A percentile compares a stretch with the other conserved stretches of the same genome.
These are phyloP conservation scores for Coemansia sp. DNA, from an alignment of 192 early-diverging fungal species.

Conservation along the genomic window DNA sequence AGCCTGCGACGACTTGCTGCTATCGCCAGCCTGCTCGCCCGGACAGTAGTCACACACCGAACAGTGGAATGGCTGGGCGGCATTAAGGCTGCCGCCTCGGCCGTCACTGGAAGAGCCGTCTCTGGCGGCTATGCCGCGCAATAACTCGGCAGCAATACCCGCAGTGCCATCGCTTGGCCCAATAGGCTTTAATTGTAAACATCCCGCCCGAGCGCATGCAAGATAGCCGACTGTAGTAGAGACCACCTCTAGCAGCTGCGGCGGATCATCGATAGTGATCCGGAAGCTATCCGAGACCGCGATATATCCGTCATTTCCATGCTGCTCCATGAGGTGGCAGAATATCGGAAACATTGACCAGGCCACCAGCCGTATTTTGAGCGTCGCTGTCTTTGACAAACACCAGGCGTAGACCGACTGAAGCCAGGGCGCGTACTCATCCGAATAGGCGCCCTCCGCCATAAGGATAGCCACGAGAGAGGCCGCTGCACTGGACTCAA, in stretches of 20 bases:
- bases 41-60: background rate
- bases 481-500: background rate
- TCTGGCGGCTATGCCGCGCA: background rate
- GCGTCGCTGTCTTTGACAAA: conserved; percentile 17
- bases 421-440: conserved; percentile 21
- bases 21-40: background rate
- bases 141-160: background rate
- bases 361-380: conserved; percentile 19
- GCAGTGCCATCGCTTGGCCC: background rate
- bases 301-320: conserved; percentile 15
- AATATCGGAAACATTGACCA: conserved; percentile 47
- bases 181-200: background rate
- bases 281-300: conserved; percentile 15
- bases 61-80: background rate
- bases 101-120: background rate
- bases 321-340: conserved; percentile 9
- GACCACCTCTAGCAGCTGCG: conserved; percentile 36
- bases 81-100: background rate
- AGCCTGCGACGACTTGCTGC: background rate
- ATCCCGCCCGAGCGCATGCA: conserved; percentile 45
- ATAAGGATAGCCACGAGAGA: conserved; percentile 19
- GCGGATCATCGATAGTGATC: conserved; percentile 36
- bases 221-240: conserved; percentile 35
- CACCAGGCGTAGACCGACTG: conserved; percentile 17
- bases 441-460: conserved; percentile 11